Evolutionary conservation across 2,329 filamentous ascomycete genomes (phyloP), one percentile per base, ranked within the genome.

Genomic region (Alternaria arbusti): DNA sequence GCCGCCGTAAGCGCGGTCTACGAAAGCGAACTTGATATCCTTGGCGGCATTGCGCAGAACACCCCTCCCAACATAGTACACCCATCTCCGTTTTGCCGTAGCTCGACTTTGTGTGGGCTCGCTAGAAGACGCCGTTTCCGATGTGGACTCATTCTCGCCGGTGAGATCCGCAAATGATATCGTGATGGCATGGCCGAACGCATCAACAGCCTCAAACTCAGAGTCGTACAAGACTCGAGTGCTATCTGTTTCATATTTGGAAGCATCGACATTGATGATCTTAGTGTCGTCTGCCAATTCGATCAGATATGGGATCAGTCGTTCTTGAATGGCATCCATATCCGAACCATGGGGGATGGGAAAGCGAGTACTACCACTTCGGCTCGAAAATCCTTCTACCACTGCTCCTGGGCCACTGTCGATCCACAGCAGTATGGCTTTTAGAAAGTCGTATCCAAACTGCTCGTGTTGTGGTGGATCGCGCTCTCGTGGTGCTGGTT

Each of bases 361-460:
- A 61, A 84, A 85, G 23, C 86, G 83, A 46, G 76, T 67, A 60
- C 76, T 78, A 28, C 82, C 80, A 28, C 79, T 75, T 25, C 81
- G 78, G 55, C 82, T 80, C 44, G 85, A 86, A 74, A 90, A 90
- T 0, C 86, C 87, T 61, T 85, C 81, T 3, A 89, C 74, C 10
- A 90, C 74, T 26, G 82, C 83, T 9, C 83, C 80, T 13, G 86
- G 79, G 10, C 88, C 88, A 32, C 86, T 87, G 58, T 88, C 86
- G 3, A 90, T 78, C 86, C 88, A 90, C 1, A 90, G 80, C 3
- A 89, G 71, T 46, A 90, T 88, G 1, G 88, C 87, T 72, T 87
- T 89, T 25, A 90, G 69, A 68, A 90, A 90, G 67, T 90, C 88
- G 68, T 89, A 89, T n/a, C 83, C 83, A 71, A 90, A 90, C 13